phyloP scores from a whole-genome alignment of 345 rosid genomes.

The Melaleuca alternifolia region DNA sequence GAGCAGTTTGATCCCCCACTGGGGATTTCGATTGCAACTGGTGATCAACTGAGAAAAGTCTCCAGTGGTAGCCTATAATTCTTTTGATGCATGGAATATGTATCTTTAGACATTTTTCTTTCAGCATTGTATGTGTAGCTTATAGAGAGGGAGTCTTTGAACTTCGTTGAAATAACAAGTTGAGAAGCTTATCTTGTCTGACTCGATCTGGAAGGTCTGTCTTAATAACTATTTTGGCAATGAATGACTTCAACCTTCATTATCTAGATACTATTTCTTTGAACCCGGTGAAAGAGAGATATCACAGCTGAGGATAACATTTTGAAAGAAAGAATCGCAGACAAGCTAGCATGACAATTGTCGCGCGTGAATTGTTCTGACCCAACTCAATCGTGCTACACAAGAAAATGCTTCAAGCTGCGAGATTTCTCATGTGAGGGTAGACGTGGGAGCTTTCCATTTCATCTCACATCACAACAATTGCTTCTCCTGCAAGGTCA shows the following conservation, averaged over 20 bases:
- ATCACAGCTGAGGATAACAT: not conserved
- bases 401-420: not conserved
- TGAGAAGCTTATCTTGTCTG: not conserved
- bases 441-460: not conserved
- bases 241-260: not conserved
- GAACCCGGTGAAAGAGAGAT: not conserved
- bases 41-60: not conserved
- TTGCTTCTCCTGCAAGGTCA: not conserved
- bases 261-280: not conserved
- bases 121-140: not conserved
- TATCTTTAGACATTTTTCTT: not conserved
- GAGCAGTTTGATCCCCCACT: conserved; percentile 32
- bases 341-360: not conserved
- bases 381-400: not conserved
- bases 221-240: not conserved
- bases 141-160: not conserved
- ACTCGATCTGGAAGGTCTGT: not conserved
- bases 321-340: not conserved
- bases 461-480: not conserved
- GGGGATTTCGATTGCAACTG: not conserved
- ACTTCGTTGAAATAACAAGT: not conserved
- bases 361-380: not conserved
- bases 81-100: not conserved
- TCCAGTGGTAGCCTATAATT: not conserved
- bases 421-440: not conserved